Evolutionary conservation across 176 grass and related monocot species (phyloP).

Genomic region (Lolium perenne): DNA sequence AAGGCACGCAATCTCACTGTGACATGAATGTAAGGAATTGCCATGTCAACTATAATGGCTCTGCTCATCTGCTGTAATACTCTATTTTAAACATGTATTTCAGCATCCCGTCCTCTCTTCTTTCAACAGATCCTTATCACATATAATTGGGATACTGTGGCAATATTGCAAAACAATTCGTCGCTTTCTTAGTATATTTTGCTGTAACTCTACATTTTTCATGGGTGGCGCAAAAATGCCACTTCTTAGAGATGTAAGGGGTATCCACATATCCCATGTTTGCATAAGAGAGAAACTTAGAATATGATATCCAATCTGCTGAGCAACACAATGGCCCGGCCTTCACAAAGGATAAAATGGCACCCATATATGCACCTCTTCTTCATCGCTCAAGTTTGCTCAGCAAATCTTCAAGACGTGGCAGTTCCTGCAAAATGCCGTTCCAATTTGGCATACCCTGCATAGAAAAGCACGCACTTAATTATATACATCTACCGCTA

Average conservation of each 20-base stretch:
- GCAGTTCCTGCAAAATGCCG: conserved; percentile 76
- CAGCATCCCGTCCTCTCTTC: no score
- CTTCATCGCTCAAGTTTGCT: conserved; percentile 92
- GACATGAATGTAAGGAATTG: no score
- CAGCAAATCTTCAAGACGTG: conserved; percentile 76
- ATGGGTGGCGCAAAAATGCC: no score
- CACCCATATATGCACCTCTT: background rate
- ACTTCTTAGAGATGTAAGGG: background rate
- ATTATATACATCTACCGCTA: background rate
- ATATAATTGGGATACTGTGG: no score
- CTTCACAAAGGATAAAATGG: conserved; percentile 13
- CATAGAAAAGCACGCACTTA: conserved; percentile 32
- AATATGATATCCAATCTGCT: background rate
- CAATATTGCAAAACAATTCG: no score
- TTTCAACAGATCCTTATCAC: no score
- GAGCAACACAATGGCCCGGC: background rate
- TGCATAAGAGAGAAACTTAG: background rate
- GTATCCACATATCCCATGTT: background rate
- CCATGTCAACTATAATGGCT: no score
- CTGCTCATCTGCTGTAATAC: no score
- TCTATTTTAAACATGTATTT: no score
- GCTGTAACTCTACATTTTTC: no score
- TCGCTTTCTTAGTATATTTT: no score
- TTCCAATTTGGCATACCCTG: conserved; percentile 96
- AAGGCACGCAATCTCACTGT: no score